Percentiles rank a stretch among this genome's conserved stretches.
These are phyloP conservation scores for Kodamaea hsintzibuensis DNA, from an alignment of 805 yeast genomes.

Conservation along the genomic window DNA sequence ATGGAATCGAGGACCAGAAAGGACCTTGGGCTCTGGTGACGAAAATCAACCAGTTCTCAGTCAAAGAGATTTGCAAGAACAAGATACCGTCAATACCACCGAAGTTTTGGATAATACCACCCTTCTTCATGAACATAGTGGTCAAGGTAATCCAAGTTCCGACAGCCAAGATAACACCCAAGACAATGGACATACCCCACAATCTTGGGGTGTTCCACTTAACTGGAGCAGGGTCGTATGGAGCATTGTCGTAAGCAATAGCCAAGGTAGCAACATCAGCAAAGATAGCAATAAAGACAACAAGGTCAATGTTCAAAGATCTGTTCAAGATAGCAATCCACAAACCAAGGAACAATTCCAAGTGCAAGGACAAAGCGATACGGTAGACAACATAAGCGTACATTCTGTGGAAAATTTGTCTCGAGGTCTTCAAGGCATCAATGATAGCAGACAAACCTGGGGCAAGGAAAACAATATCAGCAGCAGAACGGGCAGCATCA, in stretches of 20 bases:
- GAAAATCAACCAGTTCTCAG: slow-evolving; percentile 98
- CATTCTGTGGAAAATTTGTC: slow-evolving; percentile 81
- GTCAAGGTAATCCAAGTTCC: slow-evolving; percentile 96
- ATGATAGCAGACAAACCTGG: slow-evolving; percentile 36
- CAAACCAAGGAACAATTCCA: slow-evolving; percentile 91
- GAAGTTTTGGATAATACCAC: slow-evolving; percentile 95
- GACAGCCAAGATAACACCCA: slow-evolving; percentile 83
- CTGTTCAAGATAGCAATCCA: slow-evolving; percentile 94
- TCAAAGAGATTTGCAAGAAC: slow-evolving; percentile 90
- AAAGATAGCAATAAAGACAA: slow-evolving; percentile 95
- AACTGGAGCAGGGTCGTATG: slow-evolving; percentile 88
- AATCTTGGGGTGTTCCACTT: slow-evolving; percentile 96
- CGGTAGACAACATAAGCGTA: slow-evolving; percentile 97
- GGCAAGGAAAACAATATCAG: slow-evolving; percentile 79
- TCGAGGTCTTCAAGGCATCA: slow-evolving; percentile 57
- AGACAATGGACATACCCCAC: slow-evolving; percentile 93
- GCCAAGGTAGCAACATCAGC: slow-evolving; percentile 98
- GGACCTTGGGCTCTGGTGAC: slow-evolving; percentile 97
- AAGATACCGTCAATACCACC: slow-evolving; percentile 89
- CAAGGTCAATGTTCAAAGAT: slow-evolving; percentile 83
- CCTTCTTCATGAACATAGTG: slow-evolving; percentile 85
- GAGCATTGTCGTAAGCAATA: slow-evolving; percentile 97
- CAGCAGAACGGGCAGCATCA: slow-evolving; percentile 96
- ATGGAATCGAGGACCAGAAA: slow-evolving; percentile 95
- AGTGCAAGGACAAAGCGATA: slow-evolving; percentile 92